Evolutionary conservation across 306 rosid species (phyloP), one percentile per base, ranked within the genome.

Genomic region (Rosa multiflora): DNA sequence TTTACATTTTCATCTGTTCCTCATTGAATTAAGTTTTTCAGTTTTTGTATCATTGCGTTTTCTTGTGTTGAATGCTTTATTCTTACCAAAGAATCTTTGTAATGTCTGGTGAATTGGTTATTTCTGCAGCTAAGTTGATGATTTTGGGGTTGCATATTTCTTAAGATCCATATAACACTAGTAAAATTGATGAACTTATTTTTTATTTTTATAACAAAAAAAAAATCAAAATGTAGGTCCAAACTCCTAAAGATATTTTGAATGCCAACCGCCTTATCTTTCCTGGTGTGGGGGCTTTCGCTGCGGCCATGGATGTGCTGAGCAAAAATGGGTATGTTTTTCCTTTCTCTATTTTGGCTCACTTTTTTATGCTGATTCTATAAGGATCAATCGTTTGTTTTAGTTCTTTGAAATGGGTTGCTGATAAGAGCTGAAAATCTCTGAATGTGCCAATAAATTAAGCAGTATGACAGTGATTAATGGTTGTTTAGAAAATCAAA

Each of bases 241-340:
- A 88, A 90, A 75, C 93, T 39, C 94, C 98, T 0, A 78, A 91
- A 77, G 99, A 95, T 76, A 95, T 95, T 84, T 68, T 93, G 68
- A 90, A 89, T 72, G 99, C 99, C 18, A 49, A 89, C 32, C 86
- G 91, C 43, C 82, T 95, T 42, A 83, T 95, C 18, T 95, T 95
- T 82, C 99, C 98, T 0, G 99, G 99, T 13, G 99, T 93, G 72
- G 98, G 99, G 76, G 98, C 99, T 76, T 95, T 95, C 75, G 94
- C 93, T 14, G 76, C 96, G 4, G 97, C 97, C 80, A 95, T 95
- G 98, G 97, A 91, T 51, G 98, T 93, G 82, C 85, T 95, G 70
- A 89, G 71, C 86, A 91, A 89, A 72, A 87, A 87, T 8, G 97
- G 98, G 99, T 90, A 86, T 43, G 63, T 64, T 12, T 43, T 56